phyloP scores from a whole-genome alignment of 495 filamentous ascomycete species.

The Hypoxylon intermedium region DNA sequence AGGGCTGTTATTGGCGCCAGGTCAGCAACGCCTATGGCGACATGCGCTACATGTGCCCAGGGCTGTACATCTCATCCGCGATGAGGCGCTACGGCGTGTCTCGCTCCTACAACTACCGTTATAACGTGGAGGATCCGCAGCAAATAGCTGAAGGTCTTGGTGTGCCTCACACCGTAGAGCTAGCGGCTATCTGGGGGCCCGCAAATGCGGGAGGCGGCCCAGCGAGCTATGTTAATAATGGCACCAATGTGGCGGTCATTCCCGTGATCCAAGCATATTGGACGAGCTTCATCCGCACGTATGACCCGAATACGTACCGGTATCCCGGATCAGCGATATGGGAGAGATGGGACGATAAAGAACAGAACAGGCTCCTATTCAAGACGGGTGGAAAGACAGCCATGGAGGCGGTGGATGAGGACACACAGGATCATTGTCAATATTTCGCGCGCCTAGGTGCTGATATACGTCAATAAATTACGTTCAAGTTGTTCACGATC shows the following conservation, averaged over 20 bases:
- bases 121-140: constrained; percentile 64
- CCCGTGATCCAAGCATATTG: constrained; percentile 71
- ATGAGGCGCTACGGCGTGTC: constrained; percentile 47
- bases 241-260: constrained; percentile 58
- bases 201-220: constrained; percentile 42
- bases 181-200: constrained; percentile 66
- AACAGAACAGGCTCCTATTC: constrained; percentile 59
- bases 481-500: background rate
- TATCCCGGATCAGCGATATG: constrained; percentile 42
- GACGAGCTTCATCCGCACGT: constrained; percentile 70
- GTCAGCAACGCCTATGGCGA: constrained; percentile 71
- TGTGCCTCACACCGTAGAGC: constrained; percentile 67
- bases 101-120: constrained; percentile 68
- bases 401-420: constrained; percentile 63
- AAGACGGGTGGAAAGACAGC: constrained; percentile 58
- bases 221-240: constrained; percentile 58
- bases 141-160: constrained; percentile 61
- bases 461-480: constrained; percentile 52
- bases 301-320: constrained; percentile 67
- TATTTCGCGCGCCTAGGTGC: constrained; percentile 62
- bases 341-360: constrained; percentile 41
- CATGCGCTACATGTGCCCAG: constrained; percentile 76
- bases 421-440: constrained; percentile 57
- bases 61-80: constrained; percentile 60
- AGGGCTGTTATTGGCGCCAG: constrained; percentile 65